Base-by-base conservation (phyloP, 805 yeast genomes). In the Lipomyces kockii region DNA sequence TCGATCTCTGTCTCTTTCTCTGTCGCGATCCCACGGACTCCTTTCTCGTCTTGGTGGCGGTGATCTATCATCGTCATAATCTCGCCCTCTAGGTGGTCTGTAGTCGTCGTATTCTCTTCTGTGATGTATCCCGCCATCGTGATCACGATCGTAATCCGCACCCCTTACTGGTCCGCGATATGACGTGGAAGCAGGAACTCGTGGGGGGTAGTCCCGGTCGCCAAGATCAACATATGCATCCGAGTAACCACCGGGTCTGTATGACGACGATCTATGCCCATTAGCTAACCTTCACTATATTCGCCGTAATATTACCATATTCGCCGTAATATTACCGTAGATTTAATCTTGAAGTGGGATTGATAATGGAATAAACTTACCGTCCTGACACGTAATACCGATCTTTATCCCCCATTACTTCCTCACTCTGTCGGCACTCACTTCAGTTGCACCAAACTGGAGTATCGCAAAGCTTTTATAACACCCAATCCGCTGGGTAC, bases 1-100 rank as follows among this genome's bases (percentile, higher is more conserved):
- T 25, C 66, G 2, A 43, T 39, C 64, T 35, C 67, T 34, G 20
- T 58, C 64, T 43, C 69, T 9, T 1, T 65, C 64, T 39, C 68
- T 49, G 12, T 53, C 62, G 52, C 66, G 34, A 35, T 63, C 63
- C 66, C 66, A 63, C 14, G 66, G 66, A 54, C 66, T 63, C 35
- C 66, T 54, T n/a, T 57, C 55, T 12, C 63, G 60, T 2, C 52
- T 29, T 5, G 37, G 59, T 12, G 62, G 62, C 8, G 61, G 60
- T 7, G 64, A 60, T 51, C 68, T 37, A 17, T 65, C 68, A 9
- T 65, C 29, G 5, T 43, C 58, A 43, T 53, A 46, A 54, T 54
- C 56, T n/a, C 60, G 60, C 63, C 55, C 5, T 52, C 55, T 46
- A 27, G 22, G 20, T 7, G 52, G 51, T 20, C 63, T 39, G 12